These are phyloP conservation scores for Sclerotinia sclerotiorum DNA, from an alignment of 2,329 filamentous ascomycete species.

Conservation along the genomic window DNA sequence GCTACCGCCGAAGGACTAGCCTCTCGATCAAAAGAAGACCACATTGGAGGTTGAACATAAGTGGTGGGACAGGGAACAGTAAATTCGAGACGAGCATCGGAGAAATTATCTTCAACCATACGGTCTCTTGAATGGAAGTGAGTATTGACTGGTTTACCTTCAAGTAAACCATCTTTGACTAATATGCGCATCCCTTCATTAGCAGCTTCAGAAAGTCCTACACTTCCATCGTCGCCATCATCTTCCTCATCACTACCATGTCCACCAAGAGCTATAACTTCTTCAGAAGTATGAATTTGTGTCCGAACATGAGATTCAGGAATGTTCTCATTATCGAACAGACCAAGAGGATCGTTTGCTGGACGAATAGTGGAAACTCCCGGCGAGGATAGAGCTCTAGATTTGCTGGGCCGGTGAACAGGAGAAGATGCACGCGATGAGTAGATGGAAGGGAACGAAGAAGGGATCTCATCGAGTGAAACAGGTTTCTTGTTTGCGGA, in stretches of 20 bases:
- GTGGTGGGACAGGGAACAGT: background rate
- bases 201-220: conserved; percentile 35
- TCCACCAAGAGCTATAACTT: background rate
- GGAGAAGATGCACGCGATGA: background rate
- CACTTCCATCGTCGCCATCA: conserved; percentile 28
- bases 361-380: too few relatives aligned
- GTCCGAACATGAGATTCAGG: conserved; percentile 21
- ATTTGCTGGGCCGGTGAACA: too few relatives aligned
- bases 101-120: background rate
- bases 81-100: background rate
- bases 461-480: background rate
- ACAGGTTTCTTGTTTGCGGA: background rate
- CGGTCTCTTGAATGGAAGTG: background rate
- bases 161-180: conserved; percentile 27
- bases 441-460: background rate
- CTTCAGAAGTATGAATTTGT: conserved; percentile 7
- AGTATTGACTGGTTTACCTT: background rate
- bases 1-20: conserved; percentile 44
- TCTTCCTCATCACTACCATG: conserved; percentile 5
- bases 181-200: conserved; percentile 32
- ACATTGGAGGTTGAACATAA: background rate
- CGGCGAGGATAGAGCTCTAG: background rate
- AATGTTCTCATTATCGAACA: conserved; percentile 2
- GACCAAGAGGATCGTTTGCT: background rate
- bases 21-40: conserved; percentile 27